These are phyloP conservation scores for Pyricularia sp. DNA, from an alignment of 2,329 filamentous ascomycete genomes.

Conservation along the genomic window DNA sequence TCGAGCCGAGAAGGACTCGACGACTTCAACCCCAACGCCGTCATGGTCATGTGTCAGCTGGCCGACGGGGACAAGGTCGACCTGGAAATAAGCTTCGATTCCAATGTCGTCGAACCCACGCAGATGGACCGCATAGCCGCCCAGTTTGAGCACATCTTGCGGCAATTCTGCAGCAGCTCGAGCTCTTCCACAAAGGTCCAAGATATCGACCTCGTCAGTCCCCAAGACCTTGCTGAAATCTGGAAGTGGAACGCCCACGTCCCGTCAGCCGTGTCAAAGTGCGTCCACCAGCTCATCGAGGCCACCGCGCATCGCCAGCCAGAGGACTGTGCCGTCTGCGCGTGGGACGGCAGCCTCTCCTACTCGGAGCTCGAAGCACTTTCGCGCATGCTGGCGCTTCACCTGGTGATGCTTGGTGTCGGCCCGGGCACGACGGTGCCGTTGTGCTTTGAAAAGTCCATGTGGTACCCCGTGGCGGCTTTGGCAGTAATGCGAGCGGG, in stretches of 20 bases:
- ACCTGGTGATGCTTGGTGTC: slow-evolving; percentile 23
- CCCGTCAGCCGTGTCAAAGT: background rate
- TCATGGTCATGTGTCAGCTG: background rate
- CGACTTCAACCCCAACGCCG: background rate
- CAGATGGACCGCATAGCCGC: background rate
- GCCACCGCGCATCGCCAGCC: slow-evolving; percentile 12
- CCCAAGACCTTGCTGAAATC: background rate
- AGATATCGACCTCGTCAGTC: background rate
- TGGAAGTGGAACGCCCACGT: background rate
- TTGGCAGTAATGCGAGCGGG: slow-evolving; percentile 9
- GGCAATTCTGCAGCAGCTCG: background rate
- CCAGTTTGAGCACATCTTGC: background rate
- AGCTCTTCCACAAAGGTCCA: background rate
- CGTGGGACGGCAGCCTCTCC: slow-evolving; percentile 35
- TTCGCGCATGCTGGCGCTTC: slow-evolving; percentile 26
- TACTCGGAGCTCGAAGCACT: slow-evolving; percentile 29
- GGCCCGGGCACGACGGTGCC: slow-evolving; percentile 25
- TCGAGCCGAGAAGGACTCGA: background rate
- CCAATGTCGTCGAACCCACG: background rate
- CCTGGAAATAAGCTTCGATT: background rate
- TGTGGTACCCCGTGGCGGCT: slow-evolving; percentile 11
- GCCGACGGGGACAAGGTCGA: background rate
- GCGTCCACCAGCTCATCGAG: background rate
- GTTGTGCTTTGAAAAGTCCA: slow-evolving; percentile 12
- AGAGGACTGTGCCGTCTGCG: slow-evolving; percentile 26